These are phyloP conservation scores for Trichoderma virens DNA, from an alignment of 495 filamentous ascomycete genomes.

Conservation along the genomic window DNA sequence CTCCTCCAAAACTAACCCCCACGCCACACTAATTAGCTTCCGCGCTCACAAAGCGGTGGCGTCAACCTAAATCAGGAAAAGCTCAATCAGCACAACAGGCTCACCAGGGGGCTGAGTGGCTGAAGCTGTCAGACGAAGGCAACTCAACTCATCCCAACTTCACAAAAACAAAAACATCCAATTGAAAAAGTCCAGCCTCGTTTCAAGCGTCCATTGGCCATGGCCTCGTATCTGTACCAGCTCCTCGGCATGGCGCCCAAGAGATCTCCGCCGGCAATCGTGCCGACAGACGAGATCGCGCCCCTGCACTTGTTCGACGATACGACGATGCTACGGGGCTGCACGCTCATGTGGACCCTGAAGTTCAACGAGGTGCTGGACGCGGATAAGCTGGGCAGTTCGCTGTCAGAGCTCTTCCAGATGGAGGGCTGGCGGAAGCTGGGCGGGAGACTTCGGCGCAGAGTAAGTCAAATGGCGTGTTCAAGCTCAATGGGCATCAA, in stretches of 20 bases:
- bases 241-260: slow-evolving; percentile 2
- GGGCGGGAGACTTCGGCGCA: slow-evolving; percentile 31
- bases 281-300: slow-evolving; percentile 24
- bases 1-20: too few species aligned
- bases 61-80: too few species aligned
- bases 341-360: slow-evolving; percentile 27
- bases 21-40: too few species aligned
- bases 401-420: slow-evolving; percentile 26
- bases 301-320: slow-evolving; percentile 28
- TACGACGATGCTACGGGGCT: slow-evolving; percentile 16
- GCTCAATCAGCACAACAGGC: too few species aligned
- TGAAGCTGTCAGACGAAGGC: too few species aligned
- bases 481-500: not conserved
- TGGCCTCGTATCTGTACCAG: slow-evolving; percentile 5
- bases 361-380: slow-evolving; percentile 39
- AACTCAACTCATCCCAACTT: not conserved
- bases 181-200: too few species aligned
- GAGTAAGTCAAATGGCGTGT: slow-evolving; percentile 20
- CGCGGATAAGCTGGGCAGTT: slow-evolving; percentile 25
- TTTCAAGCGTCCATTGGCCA: too few species aligned
- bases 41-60: too few species aligned
- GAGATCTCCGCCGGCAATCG: slow-evolving; percentile 12
- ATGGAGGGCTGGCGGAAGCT: slow-evolving; percentile 35
- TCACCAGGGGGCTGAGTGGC: too few species aligned
- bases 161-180: too few species aligned